Conservation (phyloP, 148 eudicot species). For the Simmondsia chinensis region DNA sequence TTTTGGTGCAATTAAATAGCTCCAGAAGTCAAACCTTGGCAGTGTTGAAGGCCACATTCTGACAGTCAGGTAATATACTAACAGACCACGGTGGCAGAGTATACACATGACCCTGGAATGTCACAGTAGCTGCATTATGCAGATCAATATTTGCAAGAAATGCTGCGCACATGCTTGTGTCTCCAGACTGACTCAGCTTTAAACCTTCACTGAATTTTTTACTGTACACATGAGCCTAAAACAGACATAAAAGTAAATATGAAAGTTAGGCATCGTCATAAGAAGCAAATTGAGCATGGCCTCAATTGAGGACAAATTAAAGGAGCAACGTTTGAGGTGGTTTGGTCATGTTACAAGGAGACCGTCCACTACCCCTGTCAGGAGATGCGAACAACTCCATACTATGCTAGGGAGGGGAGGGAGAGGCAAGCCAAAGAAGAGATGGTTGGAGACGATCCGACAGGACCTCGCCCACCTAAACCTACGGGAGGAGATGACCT, state of each 20-base stretch:
- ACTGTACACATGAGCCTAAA: conserved; percentile 79
- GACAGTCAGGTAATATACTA: conserved; percentile 94
- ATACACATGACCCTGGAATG: conserved; percentile 51
- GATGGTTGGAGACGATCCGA: no score
- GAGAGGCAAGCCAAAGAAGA: no score
- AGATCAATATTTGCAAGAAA: conserved; percentile 96
- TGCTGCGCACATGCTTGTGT: conserved; percentile 57
- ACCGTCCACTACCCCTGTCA: no score
- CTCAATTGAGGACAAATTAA: no score
- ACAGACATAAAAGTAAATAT: neutral
- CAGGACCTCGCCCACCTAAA: no score
- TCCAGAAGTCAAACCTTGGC: conserved; percentile 56
- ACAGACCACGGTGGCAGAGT: conserved; percentile 96
- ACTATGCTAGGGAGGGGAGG: no score
- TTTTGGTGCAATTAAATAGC: neutral
- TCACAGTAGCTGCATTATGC: conserved; percentile 44
- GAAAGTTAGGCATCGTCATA: neutral
- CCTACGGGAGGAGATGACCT: no score
- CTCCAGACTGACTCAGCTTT: conserved; percentile 11
- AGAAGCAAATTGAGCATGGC: no score
- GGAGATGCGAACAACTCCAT: no score
- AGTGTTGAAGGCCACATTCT: conserved; percentile 68
- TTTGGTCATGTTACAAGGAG: no score
- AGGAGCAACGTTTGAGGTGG: no score
- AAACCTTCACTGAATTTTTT: conserved; percentile 12